These are phyloP conservation scores for Fusarium agapanthi DNA, from an alignment of 2,329 filamentous ascomycete species.

Conservation along the genomic window DNA sequence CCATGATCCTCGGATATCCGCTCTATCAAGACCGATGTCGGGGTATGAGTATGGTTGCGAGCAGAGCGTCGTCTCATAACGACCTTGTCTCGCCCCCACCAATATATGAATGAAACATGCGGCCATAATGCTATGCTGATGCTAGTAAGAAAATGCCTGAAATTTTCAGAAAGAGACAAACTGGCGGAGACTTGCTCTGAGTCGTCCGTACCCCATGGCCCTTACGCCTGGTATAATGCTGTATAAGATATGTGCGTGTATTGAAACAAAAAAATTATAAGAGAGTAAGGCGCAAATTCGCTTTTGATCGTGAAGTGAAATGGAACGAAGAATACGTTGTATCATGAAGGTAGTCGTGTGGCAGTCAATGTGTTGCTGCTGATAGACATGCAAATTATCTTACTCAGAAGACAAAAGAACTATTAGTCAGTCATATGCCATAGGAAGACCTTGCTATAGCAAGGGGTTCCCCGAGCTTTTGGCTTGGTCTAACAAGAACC, in stretches of 20 bases:
- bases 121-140: slow-evolving; percentile 18
- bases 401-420: not conserved
- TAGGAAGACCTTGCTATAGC: too few species aligned
- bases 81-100: not conserved
- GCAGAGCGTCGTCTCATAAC: not conserved
- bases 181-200: slow-evolving; percentile 3
- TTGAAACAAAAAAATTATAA: slow-evolving; percentile 7
- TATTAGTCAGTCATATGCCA: too few species aligned
- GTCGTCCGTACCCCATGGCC: slow-evolving; percentile 28
- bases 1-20: slow-evolving; percentile 27
- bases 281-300: not conserved
- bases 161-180: slow-evolving; percentile 23
- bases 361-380: not conserved
- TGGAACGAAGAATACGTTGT: not conserved
- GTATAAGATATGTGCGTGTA: slow-evolving; percentile 16
- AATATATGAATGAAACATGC: slow-evolving; percentile 4
- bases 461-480: too few species aligned
- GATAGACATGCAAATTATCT: not conserved
- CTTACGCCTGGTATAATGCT: slow-evolving; percentile 39
- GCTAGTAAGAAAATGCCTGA: slow-evolving; percentile 14
- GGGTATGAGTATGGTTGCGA: slow-evolving; percentile 18
- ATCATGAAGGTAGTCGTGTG: not conserved
- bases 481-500: not conserved
- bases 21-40: slow-evolving; percentile 32
- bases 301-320: not conserved